Conservation (phyloP, 176 grass and related monocot genomes). For the Triticum timopheevii region DNA sequence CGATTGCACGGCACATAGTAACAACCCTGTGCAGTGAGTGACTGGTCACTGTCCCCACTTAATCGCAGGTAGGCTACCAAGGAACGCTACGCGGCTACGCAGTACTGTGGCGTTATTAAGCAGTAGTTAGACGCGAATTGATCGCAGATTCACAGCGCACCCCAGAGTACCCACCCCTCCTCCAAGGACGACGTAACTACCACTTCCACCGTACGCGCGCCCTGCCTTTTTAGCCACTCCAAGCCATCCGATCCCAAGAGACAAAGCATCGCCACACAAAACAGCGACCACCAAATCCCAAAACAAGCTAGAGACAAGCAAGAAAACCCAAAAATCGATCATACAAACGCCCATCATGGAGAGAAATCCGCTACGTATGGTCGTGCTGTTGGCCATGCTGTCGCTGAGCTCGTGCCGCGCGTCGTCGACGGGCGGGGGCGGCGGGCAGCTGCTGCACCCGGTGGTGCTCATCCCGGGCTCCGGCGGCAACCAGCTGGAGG, state of each 20-base stretch:
- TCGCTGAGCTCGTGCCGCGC: conserved; percentile 31
- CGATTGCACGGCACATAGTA: too few relatives aligned
- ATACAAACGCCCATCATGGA: not conserved
- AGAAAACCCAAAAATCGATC: not conserved
- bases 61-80: not conserved
- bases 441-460: conserved; percentile 49
- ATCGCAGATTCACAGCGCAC: not conserved
- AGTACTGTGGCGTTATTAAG: not conserved
- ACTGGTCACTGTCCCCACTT: not conserved
- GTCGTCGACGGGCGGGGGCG: not conserved
- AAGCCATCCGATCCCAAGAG: conserved; percentile 31
- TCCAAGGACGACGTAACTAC: conserved; percentile 32
- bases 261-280: conserved; percentile 43
- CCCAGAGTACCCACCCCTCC: conserved; percentile 1
- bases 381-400: conserved; percentile 2
- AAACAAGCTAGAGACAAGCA: conserved; percentile 7
- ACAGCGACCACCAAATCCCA: conserved; percentile 24
- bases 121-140: not conserved
- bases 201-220: not conserved
- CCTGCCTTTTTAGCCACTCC: conserved; percentile 17
- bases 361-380: not conserved
- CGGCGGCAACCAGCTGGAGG: conserved; percentile 92
- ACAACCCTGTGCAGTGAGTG: not conserved
- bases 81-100: not conserved
- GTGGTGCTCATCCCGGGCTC: conserved; percentile 75